phyloP scores from a whole-genome alignment of 495 filamentous ascomycete species.

The Penicillium silybi region DNA sequence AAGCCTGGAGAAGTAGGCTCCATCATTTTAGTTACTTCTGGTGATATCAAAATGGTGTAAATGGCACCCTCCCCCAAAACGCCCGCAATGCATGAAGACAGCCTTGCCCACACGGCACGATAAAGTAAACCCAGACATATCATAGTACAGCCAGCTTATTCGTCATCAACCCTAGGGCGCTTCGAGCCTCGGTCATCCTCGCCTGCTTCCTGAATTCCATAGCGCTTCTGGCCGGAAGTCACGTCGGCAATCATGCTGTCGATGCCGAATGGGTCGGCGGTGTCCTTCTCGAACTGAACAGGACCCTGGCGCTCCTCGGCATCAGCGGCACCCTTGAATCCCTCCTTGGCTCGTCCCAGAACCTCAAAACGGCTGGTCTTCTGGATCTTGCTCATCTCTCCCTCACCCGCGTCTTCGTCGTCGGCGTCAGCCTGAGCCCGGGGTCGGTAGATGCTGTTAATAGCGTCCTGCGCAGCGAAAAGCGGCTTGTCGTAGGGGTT shows the following conservation, averaged over 20 bases:
- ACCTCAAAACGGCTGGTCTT: slow-evolving; percentile 82
- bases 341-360: slow-evolving; percentile 77
- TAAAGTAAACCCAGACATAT: slow-evolving; percentile 3
- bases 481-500: slow-evolving; percentile 96
- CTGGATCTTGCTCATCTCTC: slow-evolving; percentile 81
- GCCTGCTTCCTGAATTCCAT: slow-evolving; percentile 76
- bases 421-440: slow-evolving; percentile 62
- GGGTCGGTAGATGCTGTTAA: slow-evolving; percentile 91
- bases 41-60: slow-evolving; percentile 6
- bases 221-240: slow-evolving; percentile 68
- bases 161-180: slow-evolving; percentile 75
- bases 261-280: slow-evolving; percentile 83
- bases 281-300: slow-evolving; percentile 97
- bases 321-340: slow-evolving; percentile 83
- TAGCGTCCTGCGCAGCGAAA: slow-evolving; percentile 94
- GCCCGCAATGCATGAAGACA: slow-evolving; percentile 27
- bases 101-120: slow-evolving; percentile 1
- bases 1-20: neutral
- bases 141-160: slow-evolving; percentile 31
- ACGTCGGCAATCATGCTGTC: slow-evolving; percentile 88
- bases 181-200: slow-evolving; percentile 59
- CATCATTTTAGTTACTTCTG: neutral
- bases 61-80: slow-evolving; percentile 18
- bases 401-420: slow-evolving; percentile 74
- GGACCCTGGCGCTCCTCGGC: slow-evolving; percentile 87